Conservation (phyloP, 140 eudicot genomes). For the Stevia rebaudiana region DNA sequence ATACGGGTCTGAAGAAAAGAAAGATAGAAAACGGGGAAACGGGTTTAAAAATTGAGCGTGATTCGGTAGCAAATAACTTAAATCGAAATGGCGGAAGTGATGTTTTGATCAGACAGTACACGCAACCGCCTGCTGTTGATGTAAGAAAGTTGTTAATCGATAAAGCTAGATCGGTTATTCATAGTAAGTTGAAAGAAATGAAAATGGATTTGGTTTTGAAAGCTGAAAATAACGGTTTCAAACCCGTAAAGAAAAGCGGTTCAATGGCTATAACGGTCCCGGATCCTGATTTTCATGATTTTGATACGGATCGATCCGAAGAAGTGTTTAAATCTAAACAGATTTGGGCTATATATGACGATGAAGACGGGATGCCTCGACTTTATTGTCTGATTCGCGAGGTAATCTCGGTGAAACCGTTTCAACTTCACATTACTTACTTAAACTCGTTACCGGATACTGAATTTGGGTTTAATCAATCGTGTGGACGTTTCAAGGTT, state of each 20-base stretch:
- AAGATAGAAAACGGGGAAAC: conserved; percentile 50
- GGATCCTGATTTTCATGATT: conserved; percentile 96
- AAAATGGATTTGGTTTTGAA: conserved; percentile 33
- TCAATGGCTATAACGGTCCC: conserved; percentile 69
- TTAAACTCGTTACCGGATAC: conserved; percentile 72
- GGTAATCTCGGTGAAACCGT: conserved; percentile 76
- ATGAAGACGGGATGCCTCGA: conserved; percentile 99
- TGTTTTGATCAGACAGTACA: conserved; percentile 4
- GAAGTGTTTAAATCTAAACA: conserved; percentile 82
- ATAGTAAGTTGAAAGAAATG: conserved; percentile 58
- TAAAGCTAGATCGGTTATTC: conserved; percentile 64
- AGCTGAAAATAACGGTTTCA: conserved; percentile 60
- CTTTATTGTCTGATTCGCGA: conserved; percentile 85
- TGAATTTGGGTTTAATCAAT: conserved; percentile 79
- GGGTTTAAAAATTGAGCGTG: conserved; percentile 30
- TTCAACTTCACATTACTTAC: conserved; percentile 76
- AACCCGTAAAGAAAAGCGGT: conserved; percentile 53
- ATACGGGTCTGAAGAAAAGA: conserved; percentile 46
- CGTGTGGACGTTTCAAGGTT: conserved; percentile 81
- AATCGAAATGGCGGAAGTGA: conserved; percentile 27
- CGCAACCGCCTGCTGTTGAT: conserved; percentile 54
- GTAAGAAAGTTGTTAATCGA: conserved; percentile 69
- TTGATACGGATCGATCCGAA: conserved; percentile 79
- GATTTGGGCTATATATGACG: conserved; percentile 97
- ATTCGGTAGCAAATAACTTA: conserved; percentile 20